phyloP scores from a whole-genome alignment of 202 grass and related monocot genomes.

The Carex arenaria region DNA sequence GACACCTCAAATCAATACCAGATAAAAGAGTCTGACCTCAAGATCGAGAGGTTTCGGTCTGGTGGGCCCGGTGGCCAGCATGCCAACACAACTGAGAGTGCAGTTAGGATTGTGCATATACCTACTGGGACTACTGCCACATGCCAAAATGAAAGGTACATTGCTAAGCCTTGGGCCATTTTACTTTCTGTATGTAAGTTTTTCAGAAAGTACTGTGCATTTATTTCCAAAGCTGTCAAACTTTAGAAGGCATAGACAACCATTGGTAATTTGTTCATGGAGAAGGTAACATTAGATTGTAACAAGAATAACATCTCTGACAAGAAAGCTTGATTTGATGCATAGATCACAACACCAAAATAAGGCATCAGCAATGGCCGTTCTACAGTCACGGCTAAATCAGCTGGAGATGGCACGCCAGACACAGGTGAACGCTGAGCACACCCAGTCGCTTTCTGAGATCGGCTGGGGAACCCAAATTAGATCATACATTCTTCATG shows the following conservation, averaged over 20 bases:
- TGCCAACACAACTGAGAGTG: conserved; percentile 93
- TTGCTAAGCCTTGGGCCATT: conserved; percentile 14
- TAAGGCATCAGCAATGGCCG: conserved; percentile 90
- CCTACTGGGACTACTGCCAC: conserved; percentile 85
- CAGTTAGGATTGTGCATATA: conserved; percentile 91
- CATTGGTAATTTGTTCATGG: background rate
- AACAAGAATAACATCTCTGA: conserved; percentile 25
- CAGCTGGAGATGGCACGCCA: conserved; percentile 95
- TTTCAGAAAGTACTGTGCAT: background rate
- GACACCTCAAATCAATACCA: conserved; percentile 59
- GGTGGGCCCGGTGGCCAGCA: conserved; percentile 88
- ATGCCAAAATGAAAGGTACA: conserved; percentile 93
- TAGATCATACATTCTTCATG: conserved; percentile 95
- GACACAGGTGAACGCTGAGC: conserved; percentile 84
- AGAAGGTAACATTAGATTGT: background rate
- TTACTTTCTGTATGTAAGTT: background rate
- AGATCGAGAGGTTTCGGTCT: conserved; percentile 82
- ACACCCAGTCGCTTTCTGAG: conserved; percentile 91
- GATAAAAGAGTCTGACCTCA: conserved; percentile 90
- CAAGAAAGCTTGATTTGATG: conserved; percentile 11
- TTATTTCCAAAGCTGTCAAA: background rate
- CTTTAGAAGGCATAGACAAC: background rate
- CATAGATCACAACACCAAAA: conserved; percentile 89
- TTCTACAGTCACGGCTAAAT: conserved; percentile 80
- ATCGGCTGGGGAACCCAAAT: conserved; percentile 98